A percentile compares a stretch with the other conserved stretches of the same genome.
Evolutionary conservation across 306 rosid genomes (phyloP).

Genomic region (Datisca glomerata): DNA sequence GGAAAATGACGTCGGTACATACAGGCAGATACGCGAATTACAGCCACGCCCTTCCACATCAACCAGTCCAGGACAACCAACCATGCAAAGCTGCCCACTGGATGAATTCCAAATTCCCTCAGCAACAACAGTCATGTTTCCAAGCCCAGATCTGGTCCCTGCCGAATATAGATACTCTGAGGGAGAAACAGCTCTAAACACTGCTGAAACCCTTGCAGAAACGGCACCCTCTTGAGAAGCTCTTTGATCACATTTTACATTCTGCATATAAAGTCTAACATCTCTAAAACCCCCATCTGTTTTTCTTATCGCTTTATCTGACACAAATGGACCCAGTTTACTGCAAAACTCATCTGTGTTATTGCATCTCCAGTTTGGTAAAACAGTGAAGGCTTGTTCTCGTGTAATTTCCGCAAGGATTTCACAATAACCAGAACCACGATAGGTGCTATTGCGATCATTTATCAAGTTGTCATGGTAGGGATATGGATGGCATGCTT

Average conservation of each 20-base stretch:
- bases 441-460: conserved; percentile 33
- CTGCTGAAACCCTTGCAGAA: conserved; percentile 63
- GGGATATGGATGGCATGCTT: conserved; percentile 77
- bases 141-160: conserved; percentile 51
- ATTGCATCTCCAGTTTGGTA: conserved; percentile 82
- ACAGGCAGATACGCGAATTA: conserved; percentile 63
- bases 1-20: conserved; percentile 60
- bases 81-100: conserved; percentile 94
- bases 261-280: conserved; percentile 60
- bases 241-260: conserved; percentile 46
- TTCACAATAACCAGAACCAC: conserved; percentile 47
- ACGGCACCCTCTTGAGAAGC: conserved; percentile 13
- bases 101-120: conserved; percentile 93
- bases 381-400: conserved; percentile 46
- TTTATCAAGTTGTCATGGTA: conserved; percentile 28
- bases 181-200: conserved; percentile 72
- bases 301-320: conserved; percentile 42
- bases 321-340: conserved; percentile 63
- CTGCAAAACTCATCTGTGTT: conserved; percentile 59
- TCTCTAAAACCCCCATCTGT: conserved; percentile 73
- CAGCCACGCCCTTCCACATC: conserved; percentile 39
- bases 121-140: conserved; percentile 59
- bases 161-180: conserved; percentile 51
- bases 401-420: conserved; percentile 57
- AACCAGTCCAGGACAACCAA: conserved; percentile 61